Evolutionary conservation across 2,329 filamentous ascomycete genomes (phyloP).

Genomic region (Aspergillus vadensis): DNA sequence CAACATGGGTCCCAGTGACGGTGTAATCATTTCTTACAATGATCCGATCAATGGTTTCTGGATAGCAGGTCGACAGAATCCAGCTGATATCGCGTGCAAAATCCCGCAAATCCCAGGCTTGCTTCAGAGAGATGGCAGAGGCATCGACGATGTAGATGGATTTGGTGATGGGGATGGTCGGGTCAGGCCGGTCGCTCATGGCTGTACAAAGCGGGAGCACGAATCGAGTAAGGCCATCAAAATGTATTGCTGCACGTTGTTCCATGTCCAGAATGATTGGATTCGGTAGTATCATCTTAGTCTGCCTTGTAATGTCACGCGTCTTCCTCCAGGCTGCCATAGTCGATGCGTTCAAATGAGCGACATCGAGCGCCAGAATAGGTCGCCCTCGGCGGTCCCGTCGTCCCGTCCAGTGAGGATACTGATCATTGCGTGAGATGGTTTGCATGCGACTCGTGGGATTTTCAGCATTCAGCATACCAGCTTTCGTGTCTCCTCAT

Average conservation of each 20-base stretch:
- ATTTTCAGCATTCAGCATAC: slow-evolving; percentile 16
- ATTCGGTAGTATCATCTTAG: background rate
- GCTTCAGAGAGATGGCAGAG: slow-evolving; percentile 20
- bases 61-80: slow-evolving; percentile 31
- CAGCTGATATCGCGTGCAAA: slow-evolving; percentile 27
- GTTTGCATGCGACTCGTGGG: background rate
- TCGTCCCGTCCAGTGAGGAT: slow-evolving; percentile 32
- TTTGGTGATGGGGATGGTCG: slow-evolving; percentile 13
- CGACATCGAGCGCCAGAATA: slow-evolving; percentile 24
- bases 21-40: slow-evolving; percentile 15
- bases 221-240: slow-evolving; percentile 25
- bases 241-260: slow-evolving; percentile 22
- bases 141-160: slow-evolving; percentile 27
- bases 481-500: slow-evolving; percentile 21
- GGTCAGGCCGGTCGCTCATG: slow-evolving; percentile 14
- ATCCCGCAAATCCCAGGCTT: slow-evolving; percentile 24
- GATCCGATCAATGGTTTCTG: slow-evolving; percentile 27
- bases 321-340: slow-evolving; percentile 22
- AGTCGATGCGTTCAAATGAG: slow-evolving; percentile 12
- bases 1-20: background rate
- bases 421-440: slow-evolving; percentile 15
- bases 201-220: slow-evolving; percentile 29
- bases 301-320: slow-evolving; percentile 4
- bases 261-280: slow-evolving; percentile 20
- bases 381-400: slow-evolving; percentile 25